Evolutionary conservation across 192 early-diverging fungal species (phyloP), one percentile per base, ranked within the genome.

Genomic region (Coemansia sp.): DNA sequence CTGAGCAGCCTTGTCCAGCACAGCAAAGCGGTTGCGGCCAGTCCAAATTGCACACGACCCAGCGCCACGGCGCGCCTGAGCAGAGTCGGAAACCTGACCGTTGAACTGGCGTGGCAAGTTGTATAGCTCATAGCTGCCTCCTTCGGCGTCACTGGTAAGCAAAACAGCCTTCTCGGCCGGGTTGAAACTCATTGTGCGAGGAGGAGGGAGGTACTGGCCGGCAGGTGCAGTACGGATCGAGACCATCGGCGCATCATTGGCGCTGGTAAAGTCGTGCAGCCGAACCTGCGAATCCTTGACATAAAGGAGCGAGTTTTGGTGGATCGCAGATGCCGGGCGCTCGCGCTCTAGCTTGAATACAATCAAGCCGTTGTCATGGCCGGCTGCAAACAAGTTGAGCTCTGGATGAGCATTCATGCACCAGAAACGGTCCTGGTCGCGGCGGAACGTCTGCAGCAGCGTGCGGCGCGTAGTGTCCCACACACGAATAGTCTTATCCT

Each of bases 281-380:
- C 91, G 90, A 17, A 98, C 67, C 68, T 89, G 85, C 66, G 94
- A 91, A 74, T 92, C 94, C 79, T 92, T 92, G 56, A 96, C 85
- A 67, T 94, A 97, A 53, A 91, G 92, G 25, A 98, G 86, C 65
- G 83, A 84, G 68, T 89, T 89, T 37, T 94, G 90, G 72, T 95
- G 86, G 12, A 93, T 85, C 5, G 89, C 85, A 62, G 89, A 89
- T 17, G 97, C 95, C 0, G 96, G 95, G 54, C 97, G 88, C 78
- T 99, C 97, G 51, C 97, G 84, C 78, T 99, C 97, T 25, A 99
- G 83, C 73, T 99, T 99, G 79, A 98, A 99, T 12, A 99, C 97
- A 70, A 97, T 92, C 62, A 99, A 77, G 49, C 97, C 97, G 71
- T 89, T 93, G 75, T 99, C 97, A 70, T 99, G 97, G 52, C 93